Conservation (phyloP, 768 basidiomycete genomes). For the Tylopilus vinaceipallidus region DNA sequence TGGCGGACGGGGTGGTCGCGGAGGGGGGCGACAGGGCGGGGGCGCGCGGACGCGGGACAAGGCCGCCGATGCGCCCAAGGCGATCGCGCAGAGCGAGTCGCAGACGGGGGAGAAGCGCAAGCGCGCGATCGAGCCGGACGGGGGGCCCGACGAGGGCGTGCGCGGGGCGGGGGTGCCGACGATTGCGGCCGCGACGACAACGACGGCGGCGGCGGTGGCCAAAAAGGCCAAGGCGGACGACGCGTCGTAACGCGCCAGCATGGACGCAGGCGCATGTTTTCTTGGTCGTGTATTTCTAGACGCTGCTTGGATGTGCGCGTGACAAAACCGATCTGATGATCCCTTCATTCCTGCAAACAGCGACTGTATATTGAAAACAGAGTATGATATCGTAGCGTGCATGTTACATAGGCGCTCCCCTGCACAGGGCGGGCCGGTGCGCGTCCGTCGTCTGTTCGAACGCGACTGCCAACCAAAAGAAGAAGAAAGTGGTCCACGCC, state of each 20-base stretch:
- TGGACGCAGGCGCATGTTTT: background rate
- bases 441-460: too few relatives aligned
- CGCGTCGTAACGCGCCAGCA: conserved; percentile 7
- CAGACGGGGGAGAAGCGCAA: conserved; percentile 73
- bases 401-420: too few relatives aligned
- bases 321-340: too few relatives aligned
- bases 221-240: conserved; percentile 46
- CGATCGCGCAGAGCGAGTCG: conserved; percentile 36
- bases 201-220: too few relatives aligned
- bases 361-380: too few relatives aligned
- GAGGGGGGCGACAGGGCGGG: conserved; percentile 25
- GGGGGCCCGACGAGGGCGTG: conserved; percentile 65
- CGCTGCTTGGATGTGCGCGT: too few relatives aligned
- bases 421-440: too few relatives aligned
- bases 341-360: too few relatives aligned
- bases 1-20: conserved; percentile 36
- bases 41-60: conserved; percentile 20
- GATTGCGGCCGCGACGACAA: conserved; percentile 32
- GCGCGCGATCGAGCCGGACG: conserved; percentile 74
- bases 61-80: conserved; percentile 19
- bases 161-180: conserved; percentile 61
- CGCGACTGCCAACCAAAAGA: too few relatives aligned
- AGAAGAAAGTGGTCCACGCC: too few relatives aligned
- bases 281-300: conserved; percentile 18
- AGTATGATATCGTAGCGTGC: too few relatives aligned